Conservation (phyloP, 345 rosid species). For the Bruguiera parviflora region DNA sequence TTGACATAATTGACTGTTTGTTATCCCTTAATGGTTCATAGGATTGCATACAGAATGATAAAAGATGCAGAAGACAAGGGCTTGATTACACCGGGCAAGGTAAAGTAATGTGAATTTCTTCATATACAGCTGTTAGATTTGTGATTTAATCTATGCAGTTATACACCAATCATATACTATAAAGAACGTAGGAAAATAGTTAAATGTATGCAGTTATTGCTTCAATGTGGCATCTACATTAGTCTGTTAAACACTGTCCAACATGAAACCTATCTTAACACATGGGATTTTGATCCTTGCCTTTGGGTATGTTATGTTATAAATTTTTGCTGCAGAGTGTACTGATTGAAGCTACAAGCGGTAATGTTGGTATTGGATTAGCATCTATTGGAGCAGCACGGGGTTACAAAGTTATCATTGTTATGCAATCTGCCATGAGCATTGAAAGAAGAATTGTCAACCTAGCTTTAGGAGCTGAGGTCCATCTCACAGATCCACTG, state of each 20-base stretch:
- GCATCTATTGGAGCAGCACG: conserved; percentile 63
- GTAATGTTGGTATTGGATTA: conserved; percentile 68
- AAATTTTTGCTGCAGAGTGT: conserved; percentile 32
- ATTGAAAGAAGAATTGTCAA: conserved; percentile 57
- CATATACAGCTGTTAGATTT: too few species aligned
- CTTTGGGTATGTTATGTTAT: background rate
- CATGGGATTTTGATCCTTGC: background rate
- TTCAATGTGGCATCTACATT: too few species aligned
- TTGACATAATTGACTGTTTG: too few species aligned
- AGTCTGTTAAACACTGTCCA: too few species aligned
- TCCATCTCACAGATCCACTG: conserved; percentile 42
- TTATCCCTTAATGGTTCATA: conserved; percentile 20
- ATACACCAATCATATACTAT: too few species aligned
- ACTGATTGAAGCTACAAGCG: conserved; percentile 50
- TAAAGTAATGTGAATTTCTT: conserved; percentile 18
- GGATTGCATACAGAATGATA: conserved; percentile 86
- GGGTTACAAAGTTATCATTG: conserved; percentile 55
- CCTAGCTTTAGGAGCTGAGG: conserved; percentile 64
- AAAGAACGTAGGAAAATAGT: too few species aligned
- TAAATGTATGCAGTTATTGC: background rate
- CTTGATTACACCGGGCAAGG: conserved; percentile 46
- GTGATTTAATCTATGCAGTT: too few species aligned
- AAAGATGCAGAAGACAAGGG: conserved; percentile 76
- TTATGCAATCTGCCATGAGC: conserved; percentile 50
- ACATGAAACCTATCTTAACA: too few species aligned